Evolutionary conservation across 1,139 yeast genomes (phyloP).

Genomic region (Saccharomyces hybrid): DNA sequence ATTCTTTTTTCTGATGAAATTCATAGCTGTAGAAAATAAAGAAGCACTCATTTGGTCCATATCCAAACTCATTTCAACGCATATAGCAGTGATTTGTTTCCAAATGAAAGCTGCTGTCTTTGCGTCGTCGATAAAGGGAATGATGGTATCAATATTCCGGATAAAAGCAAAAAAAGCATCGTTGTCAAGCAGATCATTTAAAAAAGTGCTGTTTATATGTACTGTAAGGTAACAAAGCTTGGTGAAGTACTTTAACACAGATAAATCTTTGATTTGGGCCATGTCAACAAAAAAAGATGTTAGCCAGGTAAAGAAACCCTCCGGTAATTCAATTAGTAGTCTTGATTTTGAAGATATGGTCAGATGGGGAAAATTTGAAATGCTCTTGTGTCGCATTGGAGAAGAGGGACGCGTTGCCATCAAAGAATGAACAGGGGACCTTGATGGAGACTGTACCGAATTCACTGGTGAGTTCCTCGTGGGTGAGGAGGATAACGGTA

Average conservation of each 20-base stretch:
- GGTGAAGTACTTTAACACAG: constrained; percentile 25
- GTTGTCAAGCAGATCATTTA: constrained; percentile 1
- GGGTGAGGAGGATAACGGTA: constrained; percentile 12
- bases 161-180: constrained; percentile 4
- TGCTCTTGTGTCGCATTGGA: neutral
- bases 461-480: constrained; percentile 8
- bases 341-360: neutral
- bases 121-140: constrained; percentile 4
- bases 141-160: neutral
- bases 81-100: constrained; percentile 1
- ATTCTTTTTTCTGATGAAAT: constrained; percentile 3
- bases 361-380: neutral
- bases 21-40: constrained; percentile 2
- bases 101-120: neutral
- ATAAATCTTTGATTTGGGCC: constrained; percentile 3
- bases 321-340: constrained; percentile 9
- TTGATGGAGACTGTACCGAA: neutral
- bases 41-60: neutral
- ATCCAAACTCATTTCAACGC: constrained; percentile 2
- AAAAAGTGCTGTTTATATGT: constrained; percentile 4
- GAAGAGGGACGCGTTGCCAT: neutral
- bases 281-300: constrained; percentile 9
- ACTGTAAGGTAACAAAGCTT: constrained; percentile 11
- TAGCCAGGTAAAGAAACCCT: constrained; percentile 21
- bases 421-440: neutral